Base-by-base conservation (phyloP, 2,329 filamentous ascomycete genomes). In the Biscogniauxia marginata region DNA sequence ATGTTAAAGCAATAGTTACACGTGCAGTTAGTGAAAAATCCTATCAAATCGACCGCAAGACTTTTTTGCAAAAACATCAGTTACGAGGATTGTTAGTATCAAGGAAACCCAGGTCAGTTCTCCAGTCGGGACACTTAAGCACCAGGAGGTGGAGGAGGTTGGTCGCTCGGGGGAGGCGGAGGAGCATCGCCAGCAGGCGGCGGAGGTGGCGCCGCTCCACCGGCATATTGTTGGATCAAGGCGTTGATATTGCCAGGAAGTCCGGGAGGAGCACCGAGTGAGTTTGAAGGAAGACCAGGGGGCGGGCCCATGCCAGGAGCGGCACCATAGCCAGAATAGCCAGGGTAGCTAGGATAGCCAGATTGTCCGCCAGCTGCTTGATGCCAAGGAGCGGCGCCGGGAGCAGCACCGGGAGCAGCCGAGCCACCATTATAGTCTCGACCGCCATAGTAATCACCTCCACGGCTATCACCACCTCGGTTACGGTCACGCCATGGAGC, bases 171-270 rank as follows among this genome's bases (percentile, higher is more conserved):
- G 60, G 81, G 78, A 13, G 83, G 86, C 39, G 86, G 85, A 55
- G 86, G 81, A 61, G 84, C 85, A 62, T 79, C 78, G 53, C 79
- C 80, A n/a, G 84, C 83, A 1, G 85, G 84, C 22, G 86, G 85
- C 46, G 83, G 83, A 55, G 80, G 77, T 21, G 79, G 76, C 44
- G 71, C 76, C 25, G 73, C 74, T 49, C 79, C 77, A 61, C 75
- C 76, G 43, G 82, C 78, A 60, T 84, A 90, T 66, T 87, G 86
- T 71, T 89, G 84, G 66, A 89, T 86, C 56, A 90, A 77, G 48
- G 84, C 83, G 68, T 82, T 86, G 58, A 88, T 76, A 44, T 84
- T 84, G 58, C 82, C 80, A 46, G 74, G 73, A 21, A 84, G 75
- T 58, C 76, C 80, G 65, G 84, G 81, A 47, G 82, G 81, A 56